A percentile compares a stretch with the other conserved stretches of the same genome.
phyloP scores from a whole-genome alignment of 768 basidiomycete genomes.

The Hemileccinum rubropunctum region DNA sequence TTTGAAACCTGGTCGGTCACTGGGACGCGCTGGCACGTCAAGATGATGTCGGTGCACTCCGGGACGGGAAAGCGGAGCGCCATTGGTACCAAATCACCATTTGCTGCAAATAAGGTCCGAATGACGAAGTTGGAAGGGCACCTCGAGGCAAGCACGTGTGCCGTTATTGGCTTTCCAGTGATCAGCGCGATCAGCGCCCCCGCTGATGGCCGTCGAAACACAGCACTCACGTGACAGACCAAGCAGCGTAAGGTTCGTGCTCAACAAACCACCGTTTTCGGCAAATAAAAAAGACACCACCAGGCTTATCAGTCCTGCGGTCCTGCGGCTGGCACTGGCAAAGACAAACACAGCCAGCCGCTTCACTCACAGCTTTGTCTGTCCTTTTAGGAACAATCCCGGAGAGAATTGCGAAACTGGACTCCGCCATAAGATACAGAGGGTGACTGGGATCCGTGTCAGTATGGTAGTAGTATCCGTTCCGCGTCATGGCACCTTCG shows the following conservation, averaged over 20 bases:
- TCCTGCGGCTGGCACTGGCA: conserved; percentile 14
- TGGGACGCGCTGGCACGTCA: not conserved
- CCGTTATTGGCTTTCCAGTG: not conserved
- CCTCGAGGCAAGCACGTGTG: conserved; percentile 23
- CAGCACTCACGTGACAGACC: not conserved
- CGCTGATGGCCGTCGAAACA: conserved; percentile 11
- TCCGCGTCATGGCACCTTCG: too few relatives aligned
- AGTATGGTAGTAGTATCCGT: not conserved
- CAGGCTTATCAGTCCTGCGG: too few relatives aligned
- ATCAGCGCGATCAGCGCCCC: not conserved
- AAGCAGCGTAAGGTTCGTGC: not conserved
- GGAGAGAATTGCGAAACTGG: not conserved
- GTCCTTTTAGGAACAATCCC: not conserved
- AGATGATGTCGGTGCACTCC: conserved; percentile 1
- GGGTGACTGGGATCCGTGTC: too few relatives aligned
- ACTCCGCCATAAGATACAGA: too few relatives aligned
- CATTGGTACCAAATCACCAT: conserved; percentile 5
- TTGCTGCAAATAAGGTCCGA: not conserved
- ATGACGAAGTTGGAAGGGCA: not conserved
- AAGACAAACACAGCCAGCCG: conserved; percentile 10
- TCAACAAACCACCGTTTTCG: not conserved
- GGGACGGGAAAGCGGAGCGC: conserved; percentile 23
- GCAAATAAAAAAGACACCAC: not conserved
- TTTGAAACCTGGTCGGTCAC: conserved; percentile 22
- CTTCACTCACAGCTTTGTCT: not conserved